Conservation (phyloP, 805 yeast genomes). For the Wickerhamomyces mucosus region DNA sequence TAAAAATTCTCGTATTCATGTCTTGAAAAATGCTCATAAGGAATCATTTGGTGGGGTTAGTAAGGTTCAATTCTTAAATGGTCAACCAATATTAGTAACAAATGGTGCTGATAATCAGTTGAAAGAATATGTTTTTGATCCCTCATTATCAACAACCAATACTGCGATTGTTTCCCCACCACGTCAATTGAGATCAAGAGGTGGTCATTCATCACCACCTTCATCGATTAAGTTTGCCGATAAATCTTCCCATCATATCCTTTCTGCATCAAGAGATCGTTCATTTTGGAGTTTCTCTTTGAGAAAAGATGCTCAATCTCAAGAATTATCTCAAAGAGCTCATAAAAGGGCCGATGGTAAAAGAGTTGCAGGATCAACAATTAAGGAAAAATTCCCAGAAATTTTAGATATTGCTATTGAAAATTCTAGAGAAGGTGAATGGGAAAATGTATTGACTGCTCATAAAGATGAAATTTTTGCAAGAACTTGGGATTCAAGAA, state of each 20-base stretch:
- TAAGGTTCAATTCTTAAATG: constrained; percentile 66
- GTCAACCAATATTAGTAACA: constrained; percentile 85
- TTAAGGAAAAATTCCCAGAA: constrained; percentile 70
- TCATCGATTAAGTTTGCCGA: constrained; percentile 66
- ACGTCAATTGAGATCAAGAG: constrained; percentile 82
- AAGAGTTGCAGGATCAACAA: constrained; percentile 47
- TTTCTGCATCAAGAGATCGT: constrained; percentile 80
- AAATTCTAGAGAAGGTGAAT: constrained; percentile 70
- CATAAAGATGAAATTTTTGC: constrained; percentile 80
- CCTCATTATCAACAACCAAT: constrained; percentile 56
- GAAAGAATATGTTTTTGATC: constrained; percentile 90
- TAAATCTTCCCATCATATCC: constrained; percentile 69
- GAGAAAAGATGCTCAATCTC: constrained; percentile 94
- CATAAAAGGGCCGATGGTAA: constrained; percentile 34
- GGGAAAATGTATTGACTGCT: constrained; percentile 90
- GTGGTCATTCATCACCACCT: constrained; percentile 96
- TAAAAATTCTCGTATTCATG: constrained; percentile 63
- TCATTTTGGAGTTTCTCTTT: constrained; percentile 88
- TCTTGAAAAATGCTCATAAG: constrained; percentile 61
- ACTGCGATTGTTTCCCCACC: constrained; percentile 75
- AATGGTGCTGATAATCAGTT: constrained; percentile 86
- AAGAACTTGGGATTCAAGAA: constrained; percentile 80
- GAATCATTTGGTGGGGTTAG: constrained; percentile 73
- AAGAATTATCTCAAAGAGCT: constrained; percentile 76
- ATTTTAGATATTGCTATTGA: constrained; percentile 62